Evolutionary conservation across 306 rosid species (phyloP).

Genomic region (Cucumis melo): DNA sequence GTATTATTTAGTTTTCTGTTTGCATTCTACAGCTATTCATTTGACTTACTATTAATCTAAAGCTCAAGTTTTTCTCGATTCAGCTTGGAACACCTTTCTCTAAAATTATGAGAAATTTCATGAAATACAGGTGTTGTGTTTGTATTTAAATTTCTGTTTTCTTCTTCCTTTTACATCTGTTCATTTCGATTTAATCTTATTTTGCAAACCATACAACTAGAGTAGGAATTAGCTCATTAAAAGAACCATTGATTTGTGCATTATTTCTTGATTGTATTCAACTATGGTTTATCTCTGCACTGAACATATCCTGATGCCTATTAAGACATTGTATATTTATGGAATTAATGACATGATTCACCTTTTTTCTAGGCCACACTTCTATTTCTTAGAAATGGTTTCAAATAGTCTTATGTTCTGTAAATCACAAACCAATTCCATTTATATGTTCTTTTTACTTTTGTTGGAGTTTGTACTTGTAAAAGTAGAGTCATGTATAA

Average conservation of each 20-base stretch:
- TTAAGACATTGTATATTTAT: not conserved
- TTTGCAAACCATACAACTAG: not conserved
- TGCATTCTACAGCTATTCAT: not conserved
- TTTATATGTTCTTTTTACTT: not conserved
- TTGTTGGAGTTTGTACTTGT: not conserved
- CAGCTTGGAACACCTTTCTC: not conserved
- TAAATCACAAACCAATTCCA: not conserved
- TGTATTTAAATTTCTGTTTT: not conserved
- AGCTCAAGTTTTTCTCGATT: not conserved
- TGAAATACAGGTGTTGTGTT: not conserved
- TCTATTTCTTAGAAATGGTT: not conserved
- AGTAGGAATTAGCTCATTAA: not conserved
- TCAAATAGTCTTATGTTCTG: not conserved
- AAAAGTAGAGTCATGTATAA: not conserved
- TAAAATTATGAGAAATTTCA: not conserved
- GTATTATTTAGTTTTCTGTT: constrained; percentile 19
- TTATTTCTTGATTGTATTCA: not conserved
- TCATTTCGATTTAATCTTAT: not conserved
- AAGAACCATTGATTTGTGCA: not conserved
- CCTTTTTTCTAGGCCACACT: not conserved
- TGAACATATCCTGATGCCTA: not conserved
- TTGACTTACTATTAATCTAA: not conserved
- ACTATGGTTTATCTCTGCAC: not conserved
- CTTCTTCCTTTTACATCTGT: not conserved
- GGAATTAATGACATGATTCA: not conserved